A percentile compares a stretch with the other conserved stretches of the same genome.
phyloP scores from a whole-genome alignment of 176 grass and related monocot genomes.

The Triticum timopheevii region DNA sequence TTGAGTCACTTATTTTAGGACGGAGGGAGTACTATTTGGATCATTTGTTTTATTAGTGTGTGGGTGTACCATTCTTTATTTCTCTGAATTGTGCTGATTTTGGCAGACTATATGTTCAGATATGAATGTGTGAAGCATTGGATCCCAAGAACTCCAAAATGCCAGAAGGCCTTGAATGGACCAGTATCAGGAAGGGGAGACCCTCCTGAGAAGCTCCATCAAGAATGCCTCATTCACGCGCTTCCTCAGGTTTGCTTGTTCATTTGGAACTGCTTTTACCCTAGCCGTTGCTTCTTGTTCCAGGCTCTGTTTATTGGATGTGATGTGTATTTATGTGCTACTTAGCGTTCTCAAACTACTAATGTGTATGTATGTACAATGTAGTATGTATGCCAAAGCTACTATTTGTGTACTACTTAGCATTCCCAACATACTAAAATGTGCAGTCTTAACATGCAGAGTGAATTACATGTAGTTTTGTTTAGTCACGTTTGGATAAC shows the following conservation, averaged over 20 bases:
- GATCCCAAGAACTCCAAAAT: slow-evolving; percentile 27
- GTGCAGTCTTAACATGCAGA: not conserved
- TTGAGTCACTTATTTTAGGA: too few relatives aligned
- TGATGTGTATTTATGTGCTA: not conserved
- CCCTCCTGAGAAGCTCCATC: slow-evolving; percentile 26
- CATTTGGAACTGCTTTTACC: slow-evolving; percentile 1
- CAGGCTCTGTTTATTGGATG: not conserved
- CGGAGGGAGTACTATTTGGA: not conserved
- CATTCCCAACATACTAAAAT: not conserved
- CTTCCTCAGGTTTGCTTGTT: slow-evolving; percentile 34
- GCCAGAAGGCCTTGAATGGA: slow-evolving; percentile 14
- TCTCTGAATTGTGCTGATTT: slow-evolving; percentile 9
- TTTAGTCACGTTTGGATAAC: not conserved
- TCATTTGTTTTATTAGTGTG: not conserved
- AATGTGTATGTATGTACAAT: not conserved
- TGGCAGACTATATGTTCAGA: not conserved
- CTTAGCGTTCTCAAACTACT: not conserved
- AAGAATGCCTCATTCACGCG: slow-evolving; percentile 8
- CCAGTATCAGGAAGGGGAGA: slow-evolving; percentile 23
- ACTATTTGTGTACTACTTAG: not conserved
- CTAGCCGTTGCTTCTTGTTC: not conserved
- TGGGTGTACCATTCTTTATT: not conserved
- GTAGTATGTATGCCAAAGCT: not conserved
- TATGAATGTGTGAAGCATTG: slow-evolving; percentile 16
- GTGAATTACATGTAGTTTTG: not conserved